Conservation (phyloP, 176 grass and related monocot species). For the Canna indica region DNA sequence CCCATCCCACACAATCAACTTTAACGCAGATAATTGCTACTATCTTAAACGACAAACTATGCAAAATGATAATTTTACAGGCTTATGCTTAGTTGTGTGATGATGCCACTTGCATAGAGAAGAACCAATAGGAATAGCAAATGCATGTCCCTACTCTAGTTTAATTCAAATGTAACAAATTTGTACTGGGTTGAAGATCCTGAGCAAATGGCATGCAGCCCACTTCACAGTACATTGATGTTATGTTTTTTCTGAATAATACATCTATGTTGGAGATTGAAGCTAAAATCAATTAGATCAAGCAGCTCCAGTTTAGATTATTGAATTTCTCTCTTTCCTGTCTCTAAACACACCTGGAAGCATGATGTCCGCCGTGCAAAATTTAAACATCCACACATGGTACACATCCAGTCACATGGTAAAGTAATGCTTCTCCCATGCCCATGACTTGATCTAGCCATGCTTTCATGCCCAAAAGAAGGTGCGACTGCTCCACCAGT, state of each 20-base stretch:
- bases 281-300: neutral
- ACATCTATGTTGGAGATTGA: no score
- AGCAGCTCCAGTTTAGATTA: neutral
- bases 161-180: neutral
- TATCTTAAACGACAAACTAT: neutral
- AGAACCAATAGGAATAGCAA: neutral
- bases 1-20: neutral
- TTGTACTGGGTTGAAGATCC: neutral
- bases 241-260: neutral
- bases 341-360: constrained; percentile 95
- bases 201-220: neutral
- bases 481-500: constrained; percentile 44
- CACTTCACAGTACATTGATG: neutral
- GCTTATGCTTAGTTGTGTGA: neutral
- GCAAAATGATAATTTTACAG: neutral
- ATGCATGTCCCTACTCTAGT: no score
- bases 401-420: constrained; percentile 94
- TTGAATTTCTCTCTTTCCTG: neutral
- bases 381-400: constrained; percentile 90
- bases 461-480: constrained; percentile 49
- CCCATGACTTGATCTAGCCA: constrained; percentile 45
- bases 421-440: constrained; percentile 35
- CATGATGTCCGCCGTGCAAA: constrained; percentile 90
- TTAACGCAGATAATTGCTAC: neutral
- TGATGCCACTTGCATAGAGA: neutral